Conservation (phyloP, 2,329 filamentous ascomycete species). For the Trichoderma lentiforme region DNA sequence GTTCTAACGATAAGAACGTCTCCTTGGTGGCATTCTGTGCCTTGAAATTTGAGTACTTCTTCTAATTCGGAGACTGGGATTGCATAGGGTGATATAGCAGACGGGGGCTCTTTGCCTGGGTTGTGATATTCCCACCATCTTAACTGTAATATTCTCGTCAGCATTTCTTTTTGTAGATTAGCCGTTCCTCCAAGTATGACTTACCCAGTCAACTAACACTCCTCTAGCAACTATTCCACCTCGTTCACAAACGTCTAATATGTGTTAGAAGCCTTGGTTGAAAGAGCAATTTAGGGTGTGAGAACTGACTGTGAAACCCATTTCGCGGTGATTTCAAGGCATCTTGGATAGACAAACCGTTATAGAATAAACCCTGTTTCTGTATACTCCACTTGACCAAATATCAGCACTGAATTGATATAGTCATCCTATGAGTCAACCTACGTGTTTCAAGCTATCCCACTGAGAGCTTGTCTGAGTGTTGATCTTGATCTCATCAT, state of each 20-base stretch:
- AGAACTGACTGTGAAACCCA: background rate
- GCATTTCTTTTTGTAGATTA: background rate
- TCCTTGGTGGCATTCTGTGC: background rate
- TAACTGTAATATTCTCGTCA: background rate
- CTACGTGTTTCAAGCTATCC: background rate
- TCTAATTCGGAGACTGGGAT: background rate
- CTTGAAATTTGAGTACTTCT: background rate
- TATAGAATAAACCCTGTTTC: background rate
- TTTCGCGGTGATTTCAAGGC: background rate
- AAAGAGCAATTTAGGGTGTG: background rate
- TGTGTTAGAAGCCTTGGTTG: background rate
- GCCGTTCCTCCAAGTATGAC: background rate
- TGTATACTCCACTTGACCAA: background rate
- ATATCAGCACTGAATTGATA: background rate
- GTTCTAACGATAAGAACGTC: background rate
- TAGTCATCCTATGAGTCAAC: background rate
- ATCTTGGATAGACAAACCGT: background rate
- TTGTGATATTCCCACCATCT: background rate
- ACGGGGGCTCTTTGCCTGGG: background rate
- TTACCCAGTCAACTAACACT: background rate
- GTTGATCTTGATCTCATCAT: conserved; percentile 1
- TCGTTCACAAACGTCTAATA: background rate
- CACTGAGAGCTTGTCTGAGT: conserved; percentile 4
- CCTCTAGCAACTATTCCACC: background rate
- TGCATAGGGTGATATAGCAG: background rate